Evolutionary conservation across 495 filamentous ascomycete species (phyloP).

Genomic region (Xylaria bambusicola): DNA sequence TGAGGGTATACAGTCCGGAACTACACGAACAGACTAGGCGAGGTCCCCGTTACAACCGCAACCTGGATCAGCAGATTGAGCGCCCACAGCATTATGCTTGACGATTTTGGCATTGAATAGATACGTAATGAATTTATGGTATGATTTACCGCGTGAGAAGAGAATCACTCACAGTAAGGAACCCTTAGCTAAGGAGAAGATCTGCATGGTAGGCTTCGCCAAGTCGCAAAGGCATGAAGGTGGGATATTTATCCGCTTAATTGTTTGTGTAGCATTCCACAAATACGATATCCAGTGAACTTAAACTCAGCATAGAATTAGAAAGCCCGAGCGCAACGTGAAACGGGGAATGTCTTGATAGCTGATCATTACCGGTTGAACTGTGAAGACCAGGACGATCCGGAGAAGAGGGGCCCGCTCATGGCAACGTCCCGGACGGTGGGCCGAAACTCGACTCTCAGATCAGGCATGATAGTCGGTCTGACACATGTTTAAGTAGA

Average conservation of each 20-base stretch:
- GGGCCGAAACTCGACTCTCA: constrained; percentile 4
- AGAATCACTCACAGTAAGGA: too few species aligned
- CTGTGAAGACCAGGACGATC: neutral
- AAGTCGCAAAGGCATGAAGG: neutral
- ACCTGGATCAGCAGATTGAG: neutral
- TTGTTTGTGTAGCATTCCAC: neutral
- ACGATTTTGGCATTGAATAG: too few species aligned
- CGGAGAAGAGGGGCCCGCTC: neutral
- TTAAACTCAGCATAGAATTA: neutral
- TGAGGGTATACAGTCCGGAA: too few species aligned
- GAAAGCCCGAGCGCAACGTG: constrained; percentile 3
- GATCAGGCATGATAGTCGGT: constrained; percentile 7
- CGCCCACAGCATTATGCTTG: neutral
- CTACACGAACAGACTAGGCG: too few species aligned
- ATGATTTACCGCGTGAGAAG: too few species aligned
- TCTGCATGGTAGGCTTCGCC: too few species aligned
- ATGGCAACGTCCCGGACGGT: constrained; percentile 20
- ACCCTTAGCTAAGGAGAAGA: too few species aligned
- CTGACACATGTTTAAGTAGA: neutral
- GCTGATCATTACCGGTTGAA: neutral
- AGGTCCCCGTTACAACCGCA: too few species aligned
- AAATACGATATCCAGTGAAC: neutral
- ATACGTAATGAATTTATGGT: too few species aligned
- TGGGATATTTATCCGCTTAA: neutral
- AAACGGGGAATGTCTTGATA: neutral